Conservation (phyloP, 2,329 filamentous ascomycete species). For the Colletotrichum orbiculare region DNA sequence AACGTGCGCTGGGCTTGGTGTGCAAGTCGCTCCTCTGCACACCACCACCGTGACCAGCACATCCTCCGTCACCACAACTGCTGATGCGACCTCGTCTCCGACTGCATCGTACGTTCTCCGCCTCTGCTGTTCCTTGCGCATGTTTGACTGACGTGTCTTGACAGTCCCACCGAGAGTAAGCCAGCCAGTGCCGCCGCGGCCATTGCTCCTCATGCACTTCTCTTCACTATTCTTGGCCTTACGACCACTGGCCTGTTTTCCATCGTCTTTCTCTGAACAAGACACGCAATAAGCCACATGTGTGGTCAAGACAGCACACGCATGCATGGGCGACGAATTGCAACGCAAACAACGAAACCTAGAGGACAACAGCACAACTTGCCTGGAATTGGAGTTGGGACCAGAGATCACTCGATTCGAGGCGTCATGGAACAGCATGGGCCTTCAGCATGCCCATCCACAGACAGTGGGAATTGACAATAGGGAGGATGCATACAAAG, state of each 20-base stretch:
- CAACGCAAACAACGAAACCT: background rate
- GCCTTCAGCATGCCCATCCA: background rate
- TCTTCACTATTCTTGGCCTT: slow-evolving; percentile 27
- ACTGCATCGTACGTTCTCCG: background rate
- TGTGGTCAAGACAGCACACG: background rate
- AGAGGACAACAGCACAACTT: slow-evolving; percentile 12
- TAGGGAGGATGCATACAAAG: background rate
- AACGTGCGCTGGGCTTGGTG: slow-evolving; percentile 25
- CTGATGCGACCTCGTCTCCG: background rate
- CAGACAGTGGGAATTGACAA: slow-evolving; percentile 4
- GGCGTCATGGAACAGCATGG: background rate
- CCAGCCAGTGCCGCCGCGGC: slow-evolving; percentile 30
- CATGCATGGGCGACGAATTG: background rate
- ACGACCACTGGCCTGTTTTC: slow-evolving; percentile 20
- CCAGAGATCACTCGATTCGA: background rate
- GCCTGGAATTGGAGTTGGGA: background rate
- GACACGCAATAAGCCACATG: background rate
- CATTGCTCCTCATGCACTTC: slow-evolving; percentile 29
- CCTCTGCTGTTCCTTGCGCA: background rate
- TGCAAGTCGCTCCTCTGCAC: slow-evolving; percentile 18
- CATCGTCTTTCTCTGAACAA: slow-evolving; percentile 23
- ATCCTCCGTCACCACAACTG: background rate
- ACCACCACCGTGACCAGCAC: slow-evolving; percentile 1
- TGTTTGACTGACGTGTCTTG: background rate
- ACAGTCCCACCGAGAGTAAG: slow-evolving; percentile 18